These are phyloP conservation scores for Acorus gramineus DNA, from an alignment of 106 monocot genomes.

Conservation along the genomic window DNA sequence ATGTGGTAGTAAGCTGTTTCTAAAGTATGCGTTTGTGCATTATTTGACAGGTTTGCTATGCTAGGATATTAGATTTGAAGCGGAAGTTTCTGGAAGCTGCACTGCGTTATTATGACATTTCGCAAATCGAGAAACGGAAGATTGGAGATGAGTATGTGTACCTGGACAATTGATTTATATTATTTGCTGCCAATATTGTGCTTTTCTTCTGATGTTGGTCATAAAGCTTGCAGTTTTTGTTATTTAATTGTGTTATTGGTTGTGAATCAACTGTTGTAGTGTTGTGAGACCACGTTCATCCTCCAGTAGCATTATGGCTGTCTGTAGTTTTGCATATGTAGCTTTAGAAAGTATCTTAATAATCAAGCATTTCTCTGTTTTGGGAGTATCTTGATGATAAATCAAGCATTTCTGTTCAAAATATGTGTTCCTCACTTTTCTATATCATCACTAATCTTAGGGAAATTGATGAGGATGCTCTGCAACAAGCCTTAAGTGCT, in stretches of 20 bases:
- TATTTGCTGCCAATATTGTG: background rate
- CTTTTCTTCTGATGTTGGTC: background rate
- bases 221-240: background rate
- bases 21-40: too few relatives aligned
- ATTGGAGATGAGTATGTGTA: constrained; percentile 87
- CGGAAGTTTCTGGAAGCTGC: constrained; percentile 98
- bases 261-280: too few relatives aligned
- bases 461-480: constrained; percentile 86
- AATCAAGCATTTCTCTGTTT: too few relatives aligned
- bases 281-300: too few relatives aligned
- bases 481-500: constrained; percentile 91
- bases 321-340: too few relatives aligned
- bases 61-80: constrained; percentile 92
- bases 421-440: background rate
- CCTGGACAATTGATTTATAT: too few relatives aligned
- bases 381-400: background rate
- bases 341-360: too few relatives aligned
- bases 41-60: constrained; percentile 80
- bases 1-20: too few relatives aligned
- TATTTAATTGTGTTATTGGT: too few relatives aligned
- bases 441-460: constrained; percentile 17
- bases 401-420: background rate
- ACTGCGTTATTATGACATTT: constrained; percentile 95
- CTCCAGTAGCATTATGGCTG: too few relatives aligned
- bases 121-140: constrained; percentile 93